Evolutionary conservation across 306 rosid species (phyloP).

Genomic region (Myrica gale): DNA sequence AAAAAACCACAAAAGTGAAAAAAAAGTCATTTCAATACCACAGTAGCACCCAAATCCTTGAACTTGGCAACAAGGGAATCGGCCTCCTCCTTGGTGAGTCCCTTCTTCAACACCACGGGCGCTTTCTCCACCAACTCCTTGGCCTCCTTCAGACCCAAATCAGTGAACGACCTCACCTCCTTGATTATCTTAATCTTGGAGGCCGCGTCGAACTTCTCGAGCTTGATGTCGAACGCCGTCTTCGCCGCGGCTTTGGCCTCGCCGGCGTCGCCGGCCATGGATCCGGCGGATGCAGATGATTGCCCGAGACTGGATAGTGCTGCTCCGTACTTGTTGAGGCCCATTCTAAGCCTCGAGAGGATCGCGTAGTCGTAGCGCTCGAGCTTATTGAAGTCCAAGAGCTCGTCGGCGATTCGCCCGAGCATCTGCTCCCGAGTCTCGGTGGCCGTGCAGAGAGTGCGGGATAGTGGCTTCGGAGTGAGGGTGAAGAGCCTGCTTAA

Average conservation of each 20-base stretch:
- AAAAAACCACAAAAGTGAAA: not conserved
- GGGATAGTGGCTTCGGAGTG: conserved; percentile 16
- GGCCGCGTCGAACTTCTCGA: conserved; percentile 2
- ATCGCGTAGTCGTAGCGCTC: conserved; percentile 5
- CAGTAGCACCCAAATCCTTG: not conserved
- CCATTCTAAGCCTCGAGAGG: conserved; percentile 4
- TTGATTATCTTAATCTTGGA: conserved; percentile 1
- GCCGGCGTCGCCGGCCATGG: not conserved
- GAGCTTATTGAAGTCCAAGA: conserved; percentile 6
- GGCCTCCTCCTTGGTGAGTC: conserved; percentile 8
- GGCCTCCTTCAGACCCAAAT: conserved; percentile 13
- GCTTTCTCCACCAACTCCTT: conserved; percentile 15
- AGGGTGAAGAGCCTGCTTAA: conserved; percentile 20
- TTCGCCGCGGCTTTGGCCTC: not conserved
- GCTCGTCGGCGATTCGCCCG: conserved; percentile 5
- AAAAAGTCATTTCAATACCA: conserved; percentile 6
- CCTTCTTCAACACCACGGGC: conserved; percentile 6
- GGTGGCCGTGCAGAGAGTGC: conserved; percentile 26
- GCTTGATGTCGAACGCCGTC: not conserved
- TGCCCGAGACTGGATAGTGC: not conserved
- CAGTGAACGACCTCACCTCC: conserved; percentile 6
- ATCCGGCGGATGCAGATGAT: not conserved
- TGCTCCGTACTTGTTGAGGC: not conserved
- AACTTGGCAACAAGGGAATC: not conserved
- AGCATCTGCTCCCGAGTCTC: conserved; percentile 14